Base-by-base conservation (phyloP, 257 asterid species). In the Solanum infundibuliforme region DNA sequence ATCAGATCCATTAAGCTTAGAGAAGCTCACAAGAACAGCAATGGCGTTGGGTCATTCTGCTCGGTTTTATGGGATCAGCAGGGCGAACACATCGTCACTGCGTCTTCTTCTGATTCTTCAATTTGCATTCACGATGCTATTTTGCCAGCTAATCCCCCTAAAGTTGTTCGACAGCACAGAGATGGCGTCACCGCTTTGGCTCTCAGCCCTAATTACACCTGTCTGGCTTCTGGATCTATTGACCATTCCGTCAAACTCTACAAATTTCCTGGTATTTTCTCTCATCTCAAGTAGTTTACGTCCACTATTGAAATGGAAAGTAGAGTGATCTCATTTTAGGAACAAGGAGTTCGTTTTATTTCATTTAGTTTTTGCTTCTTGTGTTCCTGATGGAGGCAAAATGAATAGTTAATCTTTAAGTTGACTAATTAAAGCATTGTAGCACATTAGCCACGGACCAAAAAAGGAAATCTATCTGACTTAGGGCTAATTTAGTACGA, bases 201-300 rank as follows among this genome's bases (percentile, higher is more conserved):
- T 74, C 93, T 96, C 23, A 92, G 92, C 85, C 95, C 97, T 60
- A 93, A 96, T 94, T 96, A 97, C 81, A 94, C 95, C 31, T 97
- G 99, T 88, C 97, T 97, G 38, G 99, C 99, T 82, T 97, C 99
- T 35, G 99, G 98, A 25, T 96, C 99, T 82, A 58, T 96, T 60
- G 99, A 96, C 94, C 98, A 93, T 90, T 94, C 98, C 4, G 99
- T 96, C 89, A 97, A 97, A 93, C 98, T 97, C 89, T 96, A 94
- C 90, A 96, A 96, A 91, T 96, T 97, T 66, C 99, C 99, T 0
- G 94, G 99, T 95, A 92, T 88, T 39, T 82, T 25, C 48, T 85
- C 66, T 81, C 66, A 43, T 43, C 14, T 25, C n/a, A 41, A 14
- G 14, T 41, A 43, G 65, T 25, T 41, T 43, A 14, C 6, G 34